Evolutionary conservation across 208 protist genomes (phyloP).

Genomic region (Strigomonas culicis): DNA sequence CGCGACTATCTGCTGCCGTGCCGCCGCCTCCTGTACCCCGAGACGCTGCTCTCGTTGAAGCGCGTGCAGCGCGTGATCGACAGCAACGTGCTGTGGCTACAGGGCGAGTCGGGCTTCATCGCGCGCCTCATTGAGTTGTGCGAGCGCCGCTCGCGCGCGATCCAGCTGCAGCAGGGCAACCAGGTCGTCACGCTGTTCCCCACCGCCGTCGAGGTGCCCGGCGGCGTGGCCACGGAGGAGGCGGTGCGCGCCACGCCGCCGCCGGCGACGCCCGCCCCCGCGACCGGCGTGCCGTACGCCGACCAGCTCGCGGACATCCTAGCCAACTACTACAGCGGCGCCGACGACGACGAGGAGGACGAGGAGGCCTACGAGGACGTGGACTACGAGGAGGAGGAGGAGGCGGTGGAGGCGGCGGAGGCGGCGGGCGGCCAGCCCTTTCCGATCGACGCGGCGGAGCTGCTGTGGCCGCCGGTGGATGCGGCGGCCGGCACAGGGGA

Average conservation of each 20-base stretch:
- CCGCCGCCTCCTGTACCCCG: constrained; percentile 45
- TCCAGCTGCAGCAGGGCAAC: constrained; percentile 37
- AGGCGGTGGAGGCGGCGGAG: too few species aligned
- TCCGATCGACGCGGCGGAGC: too few species aligned
- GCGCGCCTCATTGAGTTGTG: constrained; percentile 55
- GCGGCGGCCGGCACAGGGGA: too few species aligned
- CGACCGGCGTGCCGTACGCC: neutral
- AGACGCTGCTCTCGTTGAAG: constrained; percentile 44
- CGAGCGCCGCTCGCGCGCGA: constrained; percentile 37
- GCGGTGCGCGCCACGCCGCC: too few species aligned
- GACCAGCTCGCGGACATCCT: neutral
- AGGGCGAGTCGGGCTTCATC: constrained; percentile 49
- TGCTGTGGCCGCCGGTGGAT: too few species aligned
- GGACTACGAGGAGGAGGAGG: too few species aligned
- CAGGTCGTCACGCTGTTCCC: constrained; percentile 21
- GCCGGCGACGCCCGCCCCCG: constrained; percentile 1
- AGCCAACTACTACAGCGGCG: neutral
- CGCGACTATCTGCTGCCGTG: constrained; percentile 34
- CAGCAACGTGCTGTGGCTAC: constrained; percentile 80
- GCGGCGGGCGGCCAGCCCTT: too few species aligned
- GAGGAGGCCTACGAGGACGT: neutral
- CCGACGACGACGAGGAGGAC: neutral
- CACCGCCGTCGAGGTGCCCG: too few species aligned
- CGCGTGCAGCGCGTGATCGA: constrained; percentile 76
- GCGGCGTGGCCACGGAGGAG: too few species aligned